Conservation (phyloP, 768 basidiomycete genomes). For the Lentinus tigrinus region DNA sequence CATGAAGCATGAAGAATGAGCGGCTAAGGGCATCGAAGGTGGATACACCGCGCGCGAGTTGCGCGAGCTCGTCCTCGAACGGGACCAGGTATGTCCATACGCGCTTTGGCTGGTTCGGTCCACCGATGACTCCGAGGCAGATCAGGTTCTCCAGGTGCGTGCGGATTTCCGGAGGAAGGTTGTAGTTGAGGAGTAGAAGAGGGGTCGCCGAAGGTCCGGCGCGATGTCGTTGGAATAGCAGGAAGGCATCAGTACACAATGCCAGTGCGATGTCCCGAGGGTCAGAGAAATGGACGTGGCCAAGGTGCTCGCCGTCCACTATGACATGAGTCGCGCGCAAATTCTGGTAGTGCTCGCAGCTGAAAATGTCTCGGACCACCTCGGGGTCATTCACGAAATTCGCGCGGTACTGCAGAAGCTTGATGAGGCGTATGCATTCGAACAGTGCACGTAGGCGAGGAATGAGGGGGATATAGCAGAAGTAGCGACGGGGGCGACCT, state of each 20-base stretch:
- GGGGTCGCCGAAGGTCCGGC: constrained; percentile 33
- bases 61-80: constrained; percentile 24
- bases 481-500: constrained; percentile 27
- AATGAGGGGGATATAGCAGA: constrained; percentile 40
- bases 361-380: constrained; percentile 35
- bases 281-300: constrained; percentile 35
- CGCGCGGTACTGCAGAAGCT: constrained; percentile 30
- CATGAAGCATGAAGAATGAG: constrained; percentile 21
- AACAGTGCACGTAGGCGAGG: constrained; percentile 33
- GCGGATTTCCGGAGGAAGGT: constrained; percentile 36
- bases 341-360: constrained; percentile 30
- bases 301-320: constrained; percentile 25
- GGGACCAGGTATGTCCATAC: constrained; percentile 29
- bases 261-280: constrained; percentile 41
- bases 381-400: constrained; percentile 10
- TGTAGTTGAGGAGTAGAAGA: constrained; percentile 40
- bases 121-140: constrained; percentile 26
- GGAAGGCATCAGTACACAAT: constrained; percentile 41
- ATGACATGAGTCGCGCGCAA: constrained; percentile 25
- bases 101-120: constrained; percentile 24
- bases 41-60: constrained; percentile 22
- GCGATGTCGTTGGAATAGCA: constrained; percentile 30
- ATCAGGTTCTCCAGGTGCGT: constrained; percentile 24
- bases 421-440: constrained; percentile 17
- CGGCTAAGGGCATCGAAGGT: constrained; percentile 11